Conservation (phyloP, 2,329 filamentous ascomycete species). For the Pyricularia sp. region DNA sequence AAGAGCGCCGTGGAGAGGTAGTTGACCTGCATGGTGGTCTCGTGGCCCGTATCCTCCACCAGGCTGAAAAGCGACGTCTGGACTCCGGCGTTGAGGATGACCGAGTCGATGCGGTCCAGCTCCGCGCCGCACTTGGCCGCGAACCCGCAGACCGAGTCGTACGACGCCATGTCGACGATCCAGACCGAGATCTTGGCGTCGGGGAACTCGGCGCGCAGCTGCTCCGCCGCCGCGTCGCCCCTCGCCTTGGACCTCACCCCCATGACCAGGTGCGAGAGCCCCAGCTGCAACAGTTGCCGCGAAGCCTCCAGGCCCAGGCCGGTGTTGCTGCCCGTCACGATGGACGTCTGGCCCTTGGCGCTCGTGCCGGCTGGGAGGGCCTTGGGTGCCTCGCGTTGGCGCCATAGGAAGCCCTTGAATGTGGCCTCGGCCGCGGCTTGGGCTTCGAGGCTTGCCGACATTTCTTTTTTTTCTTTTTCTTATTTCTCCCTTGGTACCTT, state of each 20-base stretch:
- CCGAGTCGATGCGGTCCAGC: slow-evolving; percentile 4
- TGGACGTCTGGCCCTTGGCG: slow-evolving; percentile 12
- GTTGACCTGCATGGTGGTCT: slow-evolving; percentile 22
- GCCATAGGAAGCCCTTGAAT: not conserved
- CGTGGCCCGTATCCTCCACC: slow-evolving; percentile 12
- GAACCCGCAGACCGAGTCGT: slow-evolving; percentile 7
- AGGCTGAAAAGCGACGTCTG: not conserved
- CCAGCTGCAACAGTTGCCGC: slow-evolving; percentile 8
- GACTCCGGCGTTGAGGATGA: slow-evolving; percentile 1
- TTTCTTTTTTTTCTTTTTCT: not conserved
- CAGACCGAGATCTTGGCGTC: slow-evolving; percentile 6
- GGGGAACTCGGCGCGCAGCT: slow-evolving; percentile 6
- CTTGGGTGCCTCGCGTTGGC: not conserved
- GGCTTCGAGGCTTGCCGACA: not conserved
- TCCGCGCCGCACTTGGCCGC: not conserved
- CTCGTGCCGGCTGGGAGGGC: not conserved
- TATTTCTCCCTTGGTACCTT: not conserved
- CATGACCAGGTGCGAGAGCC: slow-evolving; percentile 9
- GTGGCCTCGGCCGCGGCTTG: not conserved
- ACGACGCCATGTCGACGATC: slow-evolving; percentile 8
- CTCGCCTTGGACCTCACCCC: slow-evolving; percentile 8
- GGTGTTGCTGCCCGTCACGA: slow-evolving; percentile 9
- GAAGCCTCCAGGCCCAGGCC: slow-evolving; percentile 10
- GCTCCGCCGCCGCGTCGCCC: slow-evolving; percentile 8
- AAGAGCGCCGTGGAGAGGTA: slow-evolving; percentile 20